Evolutionary conservation across 495 filamentous ascomycete genomes (phyloP), one percentile per base, ranked within the genome.

Genomic region (Trichoderma reesei): DNA sequence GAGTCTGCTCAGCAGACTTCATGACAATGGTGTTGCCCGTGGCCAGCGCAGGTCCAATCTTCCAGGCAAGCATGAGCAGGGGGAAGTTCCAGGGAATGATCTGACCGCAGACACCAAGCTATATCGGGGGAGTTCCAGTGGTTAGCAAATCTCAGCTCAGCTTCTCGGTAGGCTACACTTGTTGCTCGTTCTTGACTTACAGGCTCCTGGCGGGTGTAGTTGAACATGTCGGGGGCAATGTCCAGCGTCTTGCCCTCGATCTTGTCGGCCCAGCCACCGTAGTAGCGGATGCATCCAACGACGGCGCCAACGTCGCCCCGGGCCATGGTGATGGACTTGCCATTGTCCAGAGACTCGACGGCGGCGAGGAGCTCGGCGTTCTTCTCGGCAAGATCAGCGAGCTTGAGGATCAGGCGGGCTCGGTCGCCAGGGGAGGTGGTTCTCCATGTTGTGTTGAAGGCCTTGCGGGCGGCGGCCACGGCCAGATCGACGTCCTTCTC

Each of bases 21-120:
- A 98, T 74, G 69, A 98, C 83, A 64, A 98, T 79, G 36, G 84
- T 87, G 85, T 97, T 97, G 71, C 94, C 94, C 34, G 87, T 86
- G 62, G 90, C 90, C 70, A 98, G 77, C 65, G 94, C 93, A 37
- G 94, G 94, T 65, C 90, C 94, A 69, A 98, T 90, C 86, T 98
- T 98, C 94, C 94, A 98, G 59, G 91, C 79, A 82, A 91, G 92
- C 94, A 98, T 98, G 68, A 96, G 86, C 54, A 97, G 74, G 51
- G 94, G 94, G 85, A 98, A 97, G 83, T 97, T 98, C 92, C 93
- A 97, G 69, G 93, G 94, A 73, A 96, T 96, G 70, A 96, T 96
- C 79, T 95, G 90, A 71, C 87, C 93, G 73, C 90, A 94, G 67
- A 96, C 92, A 79, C 92, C 92, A 67, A 97, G 61, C 51, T 56